Conservation (phyloP, 2,329 filamentous ascomycete species). For the Diaporthe longicolla region DNA sequence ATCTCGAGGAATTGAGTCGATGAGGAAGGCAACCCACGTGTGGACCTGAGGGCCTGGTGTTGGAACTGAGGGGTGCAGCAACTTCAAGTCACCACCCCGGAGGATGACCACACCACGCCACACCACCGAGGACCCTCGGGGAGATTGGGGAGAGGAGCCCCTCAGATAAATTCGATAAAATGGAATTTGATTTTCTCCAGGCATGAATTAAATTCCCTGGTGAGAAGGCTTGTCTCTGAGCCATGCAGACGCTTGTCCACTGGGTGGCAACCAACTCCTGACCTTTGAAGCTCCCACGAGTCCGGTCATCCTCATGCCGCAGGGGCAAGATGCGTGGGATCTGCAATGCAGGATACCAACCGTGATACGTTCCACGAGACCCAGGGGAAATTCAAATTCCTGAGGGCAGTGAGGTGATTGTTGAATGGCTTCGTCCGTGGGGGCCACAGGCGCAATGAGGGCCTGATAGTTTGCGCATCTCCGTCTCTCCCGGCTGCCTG, state of each 20-base stretch:
- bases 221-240: background rate
- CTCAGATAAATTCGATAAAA: conserved; percentile 36
- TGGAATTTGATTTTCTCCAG: background rate
- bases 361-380: conserved; percentile 30
- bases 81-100: conserved; percentile 7
- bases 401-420: background rate
- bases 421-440: conserved; percentile 6
- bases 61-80: conserved; percentile 5
- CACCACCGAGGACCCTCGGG: background rate
- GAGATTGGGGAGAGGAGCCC: background rate
- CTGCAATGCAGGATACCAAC: conserved; percentile 23
- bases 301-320: conserved; percentile 9
- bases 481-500: background rate
- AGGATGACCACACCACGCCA: conserved; percentile 8
- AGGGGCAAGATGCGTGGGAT: conserved; percentile 27
- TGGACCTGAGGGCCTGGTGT: background rate
- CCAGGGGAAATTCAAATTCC: background rate
- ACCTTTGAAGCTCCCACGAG: conserved; percentile 23
- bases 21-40: conserved; percentile 22
- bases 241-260: background rate
- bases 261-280: conserved; percentile 8
- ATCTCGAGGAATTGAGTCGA: conserved; percentile 17
- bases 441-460: background rate
- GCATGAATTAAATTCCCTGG: background rate
- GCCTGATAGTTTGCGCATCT: conserved; percentile 2